Base-by-base conservation (phyloP, 495 filamentous ascomycete species). In the Penicillium bovifimosum region DNA sequence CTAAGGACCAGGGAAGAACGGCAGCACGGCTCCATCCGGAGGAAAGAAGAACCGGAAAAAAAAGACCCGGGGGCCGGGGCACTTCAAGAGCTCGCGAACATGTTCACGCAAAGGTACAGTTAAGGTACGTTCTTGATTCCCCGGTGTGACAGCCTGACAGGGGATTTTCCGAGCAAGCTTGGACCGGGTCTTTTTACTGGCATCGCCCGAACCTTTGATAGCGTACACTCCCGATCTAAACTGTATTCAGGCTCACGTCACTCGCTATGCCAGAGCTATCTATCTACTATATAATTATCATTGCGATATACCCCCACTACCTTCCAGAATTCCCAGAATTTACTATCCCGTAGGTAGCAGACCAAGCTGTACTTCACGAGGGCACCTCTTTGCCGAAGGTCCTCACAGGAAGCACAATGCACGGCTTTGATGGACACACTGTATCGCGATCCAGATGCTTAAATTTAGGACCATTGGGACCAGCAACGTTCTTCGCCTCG, bases 381-480 rank as follows among this genome's bases (percentile, higher is more conserved):
- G 49, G 46, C 41, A 10, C n/a, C 24, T 56, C 52, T 17, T 20
- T 57, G 9, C 38, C 53, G 59, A 61, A 71, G 45, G 54, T 57
- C 8, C 52, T 56, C 33, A 71, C 66, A 16, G 66, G 66, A 24
- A 71, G 58, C 35, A 71, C 63, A 36, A 66, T 32, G 39, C 71
- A 74, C 41, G 71, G 66, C 9, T 47, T 60, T 10, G 56, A 59
- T 7, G 72, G 67, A 56, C 79, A 81, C 11, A 81, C 73, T 9
- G 70, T 47, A 26, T 52, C 64, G 9, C 79, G 71, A 53, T 73
- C 66, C 50, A 82, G 59, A 2, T 64, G 44, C 67, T 81, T 82
- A 54, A 79, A 78, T 49, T 69, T 71, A 11, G 78, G 79, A 6
- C 80, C 80, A 46, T 79, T 79, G 2, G 80, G 80, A n/a, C 80